A percentile compares a stretch with the other conserved stretches of the same genome.
Conservation (phyloP, 2,329 filamentous ascomycete genomes). For the Ustulina deusta region DNA sequence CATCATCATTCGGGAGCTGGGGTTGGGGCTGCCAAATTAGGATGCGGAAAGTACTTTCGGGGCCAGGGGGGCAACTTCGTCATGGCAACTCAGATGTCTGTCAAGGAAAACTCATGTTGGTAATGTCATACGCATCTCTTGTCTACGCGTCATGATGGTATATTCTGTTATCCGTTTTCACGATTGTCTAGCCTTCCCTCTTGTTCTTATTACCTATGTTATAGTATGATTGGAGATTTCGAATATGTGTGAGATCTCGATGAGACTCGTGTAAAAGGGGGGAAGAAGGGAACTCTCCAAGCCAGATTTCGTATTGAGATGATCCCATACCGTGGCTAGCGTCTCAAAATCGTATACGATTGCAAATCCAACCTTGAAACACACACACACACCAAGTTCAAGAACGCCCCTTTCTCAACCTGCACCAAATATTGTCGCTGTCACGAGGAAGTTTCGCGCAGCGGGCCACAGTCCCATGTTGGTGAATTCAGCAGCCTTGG, state of each 20-base stretch:
- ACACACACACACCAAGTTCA: not conserved
- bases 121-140: not conserved
- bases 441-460: slow-evolving; percentile 2
- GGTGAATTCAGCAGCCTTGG: slow-evolving; percentile 1
- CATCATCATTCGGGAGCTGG: slow-evolving; percentile 56
- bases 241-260: too few relatives aligned
- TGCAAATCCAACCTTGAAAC: not conserved
- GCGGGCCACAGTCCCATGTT: not conserved
- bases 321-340: too few relatives aligned
- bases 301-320: too few relatives aligned
- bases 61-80: not conserved
- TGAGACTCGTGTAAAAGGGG: too few relatives aligned
- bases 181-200: too few relatives aligned
- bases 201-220: too few relatives aligned
- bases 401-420: not conserved
- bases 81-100: not conserved
- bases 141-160: not conserved
- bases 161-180: too few relatives aligned
- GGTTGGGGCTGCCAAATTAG: slow-evolving; percentile 33
- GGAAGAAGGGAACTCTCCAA: too few relatives aligned
- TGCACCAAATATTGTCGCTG: not conserved
- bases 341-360: too few relatives aligned
- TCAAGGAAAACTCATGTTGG: not conserved
- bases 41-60: not conserved
- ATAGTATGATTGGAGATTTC: too few relatives aligned